phyloP scores from a whole-genome alignment of 352 stramenopile species.

The Blastocystis sp. region DNA sequence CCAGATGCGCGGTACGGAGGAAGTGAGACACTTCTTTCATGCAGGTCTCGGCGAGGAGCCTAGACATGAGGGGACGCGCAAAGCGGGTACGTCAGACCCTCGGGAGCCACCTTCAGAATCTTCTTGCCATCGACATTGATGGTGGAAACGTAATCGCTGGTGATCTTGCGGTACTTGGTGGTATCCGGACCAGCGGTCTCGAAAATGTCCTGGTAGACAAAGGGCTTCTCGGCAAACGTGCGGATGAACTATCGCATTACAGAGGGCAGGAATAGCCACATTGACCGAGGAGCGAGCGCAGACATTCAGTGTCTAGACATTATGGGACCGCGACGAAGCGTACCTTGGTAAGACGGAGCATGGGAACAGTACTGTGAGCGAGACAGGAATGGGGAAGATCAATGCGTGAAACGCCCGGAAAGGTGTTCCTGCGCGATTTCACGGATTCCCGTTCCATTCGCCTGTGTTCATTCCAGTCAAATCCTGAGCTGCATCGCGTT shows the following conservation, averaged over 20 bases:
- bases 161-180: conserved; percentile 74
- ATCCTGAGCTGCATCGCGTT: too few relatives aligned
- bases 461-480: too few relatives aligned
- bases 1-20: conserved; percentile 79
- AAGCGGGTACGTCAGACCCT: conserved; percentile 69
- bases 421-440: not conserved
- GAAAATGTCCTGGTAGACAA: conserved; percentile 75
- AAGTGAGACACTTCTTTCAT: conserved; percentile 83
- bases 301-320: not conserved
- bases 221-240: conserved; percentile 70
- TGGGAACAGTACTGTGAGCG: not conserved
- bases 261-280: not conserved
- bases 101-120: conserved; percentile 75
- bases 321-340: not conserved
- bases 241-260: not conserved
- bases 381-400: not conserved
- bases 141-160: conserved; percentile 73
- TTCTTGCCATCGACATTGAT: conserved; percentile 74
- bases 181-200: conserved; percentile 71
- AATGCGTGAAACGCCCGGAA: not conserved
- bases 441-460: not conserved
- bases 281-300: not conserved
- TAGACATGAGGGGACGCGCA: conserved; percentile 72
- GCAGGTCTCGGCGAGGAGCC: conserved; percentile 76
- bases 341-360: conserved; percentile 43